phyloP scores from a whole-genome alignment of 2,329 filamentous ascomycete species.

The Apiospora rasikravindrae region DNA sequence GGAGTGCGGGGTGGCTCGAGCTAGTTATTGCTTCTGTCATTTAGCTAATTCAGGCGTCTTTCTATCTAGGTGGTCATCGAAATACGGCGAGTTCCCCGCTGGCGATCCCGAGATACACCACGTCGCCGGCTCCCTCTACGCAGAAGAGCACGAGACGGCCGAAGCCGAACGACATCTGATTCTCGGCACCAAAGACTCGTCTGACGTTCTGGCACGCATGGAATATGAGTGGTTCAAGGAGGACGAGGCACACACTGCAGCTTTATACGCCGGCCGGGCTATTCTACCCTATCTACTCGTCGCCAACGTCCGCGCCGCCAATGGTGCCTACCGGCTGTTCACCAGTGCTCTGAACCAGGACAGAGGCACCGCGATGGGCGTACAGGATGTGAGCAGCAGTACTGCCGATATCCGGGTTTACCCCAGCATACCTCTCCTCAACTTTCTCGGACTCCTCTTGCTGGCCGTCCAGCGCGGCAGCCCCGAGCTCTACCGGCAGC shows the following conservation, averaged over 20 bases:
- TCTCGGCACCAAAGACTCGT: constrained; percentile 87
- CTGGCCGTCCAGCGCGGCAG: constrained; percentile 81
- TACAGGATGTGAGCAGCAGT: constrained; percentile 80
- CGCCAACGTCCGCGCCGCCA: constrained; percentile 89
- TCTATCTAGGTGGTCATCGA: constrained; percentile 74
- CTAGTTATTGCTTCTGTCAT: constrained; percentile 19
- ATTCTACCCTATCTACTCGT: constrained; percentile 90
- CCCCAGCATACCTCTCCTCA: constrained; percentile 89
- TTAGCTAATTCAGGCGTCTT: neutral
- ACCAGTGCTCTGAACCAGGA: constrained; percentile 66
- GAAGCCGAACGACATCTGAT: constrained; percentile 91
- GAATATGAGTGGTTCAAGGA: constrained; percentile 95
- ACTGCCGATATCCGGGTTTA: constrained; percentile 80
- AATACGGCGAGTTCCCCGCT: constrained; percentile 83
- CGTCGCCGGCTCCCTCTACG: constrained; percentile 84
- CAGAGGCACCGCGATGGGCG: constrained; percentile 61
- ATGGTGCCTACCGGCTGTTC: constrained; percentile 80
- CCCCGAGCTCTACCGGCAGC: constrained; percentile 79
- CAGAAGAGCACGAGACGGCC: constrained; percentile 91
- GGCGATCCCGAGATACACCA: constrained; percentile 96
- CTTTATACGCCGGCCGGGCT: constrained; percentile 83
- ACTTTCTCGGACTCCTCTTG: constrained; percentile 87
- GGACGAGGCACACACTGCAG: constrained; percentile 86
- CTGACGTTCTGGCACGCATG: constrained; percentile 78
- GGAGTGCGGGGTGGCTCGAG: neutral